A percentile compares a stretch with the other conserved stretches of the same genome.
Conservation (phyloP, 345 rosid genomes). For the Brassica juncea region DNA sequence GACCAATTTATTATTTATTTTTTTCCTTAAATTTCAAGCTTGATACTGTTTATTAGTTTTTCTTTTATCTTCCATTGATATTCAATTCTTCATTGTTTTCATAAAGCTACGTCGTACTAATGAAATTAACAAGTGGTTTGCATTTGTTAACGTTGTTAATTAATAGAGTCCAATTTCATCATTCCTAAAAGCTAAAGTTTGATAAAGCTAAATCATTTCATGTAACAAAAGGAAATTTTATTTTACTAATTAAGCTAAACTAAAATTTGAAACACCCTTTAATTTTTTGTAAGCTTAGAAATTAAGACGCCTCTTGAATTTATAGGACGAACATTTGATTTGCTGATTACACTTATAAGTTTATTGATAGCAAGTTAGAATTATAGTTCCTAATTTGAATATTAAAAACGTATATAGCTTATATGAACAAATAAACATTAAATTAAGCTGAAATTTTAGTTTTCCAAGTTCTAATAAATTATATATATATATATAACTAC, state of each 20-base stretch:
- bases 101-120: not conserved
- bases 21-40: not conserved
- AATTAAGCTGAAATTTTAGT: not conserved
- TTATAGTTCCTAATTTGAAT: not conserved
- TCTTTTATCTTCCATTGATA: not conserved
- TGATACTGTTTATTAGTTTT: not conserved
- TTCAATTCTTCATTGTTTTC: not conserved
- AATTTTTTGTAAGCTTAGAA: not conserved
- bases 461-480: not conserved
- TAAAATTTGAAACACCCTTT: not conserved
- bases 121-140: not conserved
- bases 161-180: not conserved
- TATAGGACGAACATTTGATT: not conserved
- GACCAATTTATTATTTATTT: not conserved
- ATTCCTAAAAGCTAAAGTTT: not conserved
- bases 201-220: constrained; percentile 7
- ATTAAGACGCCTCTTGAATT: not conserved
- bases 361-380: not conserved
- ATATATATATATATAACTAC: not conserved
- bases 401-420: not conserved
- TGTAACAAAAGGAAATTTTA: not conserved
- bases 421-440: not conserved
- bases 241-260: not conserved
- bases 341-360: not conserved
- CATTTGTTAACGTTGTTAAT: not conserved